These are phyloP conservation scores for Ophiostoma himal-ulmi DNA, from an alignment of 2,329 filamentous ascomycete species.

Conservation along the genomic window DNA sequence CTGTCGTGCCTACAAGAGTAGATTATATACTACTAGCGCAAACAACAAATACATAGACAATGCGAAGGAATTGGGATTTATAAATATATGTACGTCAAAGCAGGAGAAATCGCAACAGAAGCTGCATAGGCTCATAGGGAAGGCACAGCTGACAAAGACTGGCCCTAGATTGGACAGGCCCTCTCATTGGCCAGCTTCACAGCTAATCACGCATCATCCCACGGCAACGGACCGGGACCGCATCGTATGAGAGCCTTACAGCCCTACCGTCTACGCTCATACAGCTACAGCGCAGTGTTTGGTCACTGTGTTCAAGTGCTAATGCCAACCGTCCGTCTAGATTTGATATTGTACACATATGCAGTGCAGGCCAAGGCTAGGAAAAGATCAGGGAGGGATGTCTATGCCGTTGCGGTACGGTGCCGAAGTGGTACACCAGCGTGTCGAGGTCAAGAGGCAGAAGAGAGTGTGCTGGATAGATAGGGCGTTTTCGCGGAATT, in stretches of 20 bases:
- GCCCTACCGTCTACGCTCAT: background rate
- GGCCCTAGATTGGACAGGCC: background rate
- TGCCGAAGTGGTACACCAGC: background rate
- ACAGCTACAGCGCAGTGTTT: background rate
- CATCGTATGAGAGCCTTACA: background rate
- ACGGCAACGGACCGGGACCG: background rate
- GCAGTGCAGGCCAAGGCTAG: slow-evolving; percentile 34
- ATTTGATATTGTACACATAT: slow-evolving; percentile 50
- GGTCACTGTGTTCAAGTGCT: background rate
- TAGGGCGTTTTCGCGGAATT: too few species aligned
- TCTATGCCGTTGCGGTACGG: background rate
- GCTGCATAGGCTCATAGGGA: background rate
- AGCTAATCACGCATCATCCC: background rate
- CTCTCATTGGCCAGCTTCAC: background rate
- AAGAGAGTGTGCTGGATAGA: background rate
- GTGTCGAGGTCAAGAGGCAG: background rate
- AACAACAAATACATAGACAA: too few species aligned
- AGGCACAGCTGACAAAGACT: background rate
- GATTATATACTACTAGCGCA: too few species aligned
- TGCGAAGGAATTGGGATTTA: too few species aligned
- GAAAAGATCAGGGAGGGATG: slow-evolving; percentile 34
- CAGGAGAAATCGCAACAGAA: too few species aligned
- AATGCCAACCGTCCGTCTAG: slow-evolving; percentile 37
- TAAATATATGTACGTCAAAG: too few species aligned
- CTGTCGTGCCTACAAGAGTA: too few species aligned